Percentiles rank a stretch among this genome's conserved stretches.
phyloP scores from a whole-genome alignment of 441 rosid genomes.

The Flueggea neowawraea region DNA sequence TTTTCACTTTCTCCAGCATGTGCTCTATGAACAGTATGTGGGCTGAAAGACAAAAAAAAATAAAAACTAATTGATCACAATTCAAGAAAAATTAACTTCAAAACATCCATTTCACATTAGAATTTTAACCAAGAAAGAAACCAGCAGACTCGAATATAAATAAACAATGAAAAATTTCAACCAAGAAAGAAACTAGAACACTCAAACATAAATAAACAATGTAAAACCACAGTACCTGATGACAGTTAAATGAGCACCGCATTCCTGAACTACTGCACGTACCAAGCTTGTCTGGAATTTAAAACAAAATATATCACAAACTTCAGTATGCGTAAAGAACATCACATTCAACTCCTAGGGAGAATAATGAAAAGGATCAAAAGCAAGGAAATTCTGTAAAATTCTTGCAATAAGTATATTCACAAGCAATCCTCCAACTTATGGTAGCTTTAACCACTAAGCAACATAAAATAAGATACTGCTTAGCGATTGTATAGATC shows the following conservation, averaged over 20 bases:
- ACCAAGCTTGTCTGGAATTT: conserved; percentile 83
- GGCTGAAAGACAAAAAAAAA: conserved; percentile 38
- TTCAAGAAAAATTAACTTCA: not conserved
- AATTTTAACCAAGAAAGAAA: not conserved
- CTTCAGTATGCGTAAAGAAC: not conserved
- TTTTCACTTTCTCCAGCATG: conserved; percentile 95
- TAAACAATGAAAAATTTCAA: conserved; percentile 1
- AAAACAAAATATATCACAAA: conserved; percentile 8
- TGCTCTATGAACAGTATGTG: conserved; percentile 78
- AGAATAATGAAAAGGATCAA: not conserved
- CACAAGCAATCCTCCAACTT: no score
- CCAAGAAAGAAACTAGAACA: no score
- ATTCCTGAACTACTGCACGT: conserved; percentile 84
- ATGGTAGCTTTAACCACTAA: no score
- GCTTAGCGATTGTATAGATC: no score
- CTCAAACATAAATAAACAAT: no score
- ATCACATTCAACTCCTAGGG: no score
- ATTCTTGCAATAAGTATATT: no score
- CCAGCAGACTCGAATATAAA: not conserved
- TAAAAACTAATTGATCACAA: conserved; percentile 5
- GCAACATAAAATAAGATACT: no score
- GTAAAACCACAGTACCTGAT: conserved; percentile 47
- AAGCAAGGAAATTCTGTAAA: not conserved
- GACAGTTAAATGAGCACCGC: conserved; percentile 67
- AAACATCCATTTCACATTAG: not conserved